These are phyloP conservation scores for Gypsophila paniculata DNA, from an alignment of 179 eudicot species.

Conservation along the genomic window DNA sequence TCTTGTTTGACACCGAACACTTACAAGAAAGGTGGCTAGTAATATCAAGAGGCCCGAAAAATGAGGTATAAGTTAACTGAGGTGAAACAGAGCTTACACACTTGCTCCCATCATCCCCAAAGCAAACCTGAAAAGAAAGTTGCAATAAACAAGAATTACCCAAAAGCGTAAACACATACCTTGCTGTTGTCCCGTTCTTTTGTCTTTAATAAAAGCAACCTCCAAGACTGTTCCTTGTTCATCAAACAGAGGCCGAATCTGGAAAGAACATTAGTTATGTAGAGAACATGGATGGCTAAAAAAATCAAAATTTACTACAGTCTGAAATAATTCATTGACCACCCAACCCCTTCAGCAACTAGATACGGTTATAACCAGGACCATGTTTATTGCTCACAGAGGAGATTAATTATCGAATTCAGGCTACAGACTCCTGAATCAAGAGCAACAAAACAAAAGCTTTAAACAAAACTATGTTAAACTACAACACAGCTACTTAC, in stretches of 20 bases:
- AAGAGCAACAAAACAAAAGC: not conserved
- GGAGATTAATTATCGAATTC: too few species aligned
- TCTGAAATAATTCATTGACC: not conserved
- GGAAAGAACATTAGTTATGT: slow-evolving; percentile 14
- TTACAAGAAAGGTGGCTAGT: slow-evolving; percentile 41
- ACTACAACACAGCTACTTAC: slow-evolving; percentile 41
- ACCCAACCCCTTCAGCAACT: not conserved
- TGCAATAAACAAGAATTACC: slow-evolving; percentile 25
- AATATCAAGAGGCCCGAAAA: slow-evolving; percentile 53
- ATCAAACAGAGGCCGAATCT: slow-evolving; percentile 89
- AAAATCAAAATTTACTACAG: not conserved
- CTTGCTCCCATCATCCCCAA: slow-evolving; percentile 70
- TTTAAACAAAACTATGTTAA: not conserved
- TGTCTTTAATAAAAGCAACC: slow-evolving; percentile 91
- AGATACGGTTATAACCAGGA: not conserved
- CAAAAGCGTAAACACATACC: slow-evolving; percentile 48
- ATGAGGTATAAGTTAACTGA: slow-evolving; percentile 56
- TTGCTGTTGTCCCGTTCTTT: slow-evolving; percentile 90
- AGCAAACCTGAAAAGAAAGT: slow-evolving; percentile 74
- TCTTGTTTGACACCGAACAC: slow-evolving; percentile 52
- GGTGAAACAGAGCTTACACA: slow-evolving; percentile 63
- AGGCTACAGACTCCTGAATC: too few species aligned
- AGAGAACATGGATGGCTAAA: not conserved
- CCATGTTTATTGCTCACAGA: not conserved
- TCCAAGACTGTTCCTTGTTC: slow-evolving; percentile 84